Evolutionary conservation across 2,329 filamentous ascomycete species (phyloP), one percentile per base, ranked within the genome.

Genomic region (Hymenoscyphus salicellus): DNA sequence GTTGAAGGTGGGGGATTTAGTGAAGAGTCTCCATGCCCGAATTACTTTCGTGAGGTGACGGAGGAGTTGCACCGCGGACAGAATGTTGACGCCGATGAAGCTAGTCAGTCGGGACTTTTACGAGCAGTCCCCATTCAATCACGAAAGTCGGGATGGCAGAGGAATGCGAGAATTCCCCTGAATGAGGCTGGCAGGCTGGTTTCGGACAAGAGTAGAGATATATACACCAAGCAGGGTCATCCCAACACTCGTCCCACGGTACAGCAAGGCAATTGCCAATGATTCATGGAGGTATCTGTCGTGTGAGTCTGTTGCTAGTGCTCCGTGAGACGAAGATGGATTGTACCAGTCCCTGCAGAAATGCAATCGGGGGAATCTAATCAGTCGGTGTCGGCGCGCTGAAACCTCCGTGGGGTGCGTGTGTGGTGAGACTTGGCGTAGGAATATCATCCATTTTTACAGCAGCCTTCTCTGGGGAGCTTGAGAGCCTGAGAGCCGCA

Each of bases 1-100:
- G 20, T 64, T 66, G 71, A 63, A 56, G 63, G 55, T 58, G 58
- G 62, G 49, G 55, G 60, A 58, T 33, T 52, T 41, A 41, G 55
- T 20, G 60, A 41, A 64, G 49, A 62, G 30, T 46, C 59, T 49
- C 61, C 61, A 63, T 63, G 38, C 55, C 61, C 49, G 38, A 49
- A 38, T 58, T 33, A 41, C n/a, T 8, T 46, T 49, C 16, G 30
- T 36, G 46, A 10, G 30, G 14, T 23, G 38, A 20, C 56, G 30
- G 60, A 17, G 55, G 17, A 46, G 41, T 41, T 52, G 20, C 46
- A 52, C 46, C 46, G 46, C 23, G 43, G 43, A 23, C n/a, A 11
- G 11, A 23, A 20, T 10, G 23, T 23, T 23, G 46, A 52, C 23
- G 43, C 43, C n/a, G 23, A 7, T 52, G 46, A 52, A 28, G 20